Percentiles rank a stretch among this genome's conserved stretches.
Evolutionary conservation across 768 basidiomycete species (phyloP).

Genomic region (Collybia sordida): DNA sequence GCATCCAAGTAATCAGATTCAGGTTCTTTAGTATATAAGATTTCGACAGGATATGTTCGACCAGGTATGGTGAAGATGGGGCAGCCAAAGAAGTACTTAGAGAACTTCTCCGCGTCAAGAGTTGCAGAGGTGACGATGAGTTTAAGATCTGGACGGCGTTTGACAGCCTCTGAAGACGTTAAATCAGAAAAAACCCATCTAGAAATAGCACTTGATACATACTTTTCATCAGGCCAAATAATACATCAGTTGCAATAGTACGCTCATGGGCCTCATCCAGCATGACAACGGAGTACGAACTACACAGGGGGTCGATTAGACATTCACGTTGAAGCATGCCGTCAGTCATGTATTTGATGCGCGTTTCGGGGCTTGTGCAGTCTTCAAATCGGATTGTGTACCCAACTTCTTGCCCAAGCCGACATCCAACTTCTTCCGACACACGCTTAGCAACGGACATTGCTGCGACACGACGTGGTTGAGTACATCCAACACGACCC

Average conservation of each 20-base stretch:
- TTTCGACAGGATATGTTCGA: constrained; percentile 97
- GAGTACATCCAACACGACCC: constrained; percentile 94
- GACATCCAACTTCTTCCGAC: constrained; percentile 96
- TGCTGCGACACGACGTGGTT: constrained; percentile 98
- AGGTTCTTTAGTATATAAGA: constrained; percentile 98
- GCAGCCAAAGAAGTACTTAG: constrained; percentile 97
- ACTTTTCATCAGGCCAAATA: constrained; percentile 96
- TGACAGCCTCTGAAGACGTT: constrained; percentile 75
- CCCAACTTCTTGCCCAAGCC: constrained; percentile 95
- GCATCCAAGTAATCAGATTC: constrained; percentile 97
- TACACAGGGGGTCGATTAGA: constrained; percentile 92
- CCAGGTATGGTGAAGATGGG: constrained; percentile 99
- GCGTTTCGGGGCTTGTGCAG: constrained; percentile 96
- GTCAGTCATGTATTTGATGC: constrained; percentile 99
- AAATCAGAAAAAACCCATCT: constrained; percentile 11
- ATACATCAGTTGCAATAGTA: constrained; percentile 96
- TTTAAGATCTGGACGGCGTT: constrained; percentile 92
- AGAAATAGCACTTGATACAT: constrained; percentile 20
- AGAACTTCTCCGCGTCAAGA: constrained; percentile 99
- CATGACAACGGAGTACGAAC: constrained; percentile 94
- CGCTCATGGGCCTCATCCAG: constrained; percentile 99
- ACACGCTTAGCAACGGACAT: constrained; percentile 99
- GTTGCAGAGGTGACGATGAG: constrained; percentile 98
- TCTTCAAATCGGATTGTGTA: constrained; percentile 99
- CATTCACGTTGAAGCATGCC: constrained; percentile 99